A percentile compares a stretch with the other conserved stretches of the same genome.
These are phyloP conservation scores for Gossypium raimondii DNA, from an alignment of 345 rosid species.

Conservation along the genomic window DNA sequence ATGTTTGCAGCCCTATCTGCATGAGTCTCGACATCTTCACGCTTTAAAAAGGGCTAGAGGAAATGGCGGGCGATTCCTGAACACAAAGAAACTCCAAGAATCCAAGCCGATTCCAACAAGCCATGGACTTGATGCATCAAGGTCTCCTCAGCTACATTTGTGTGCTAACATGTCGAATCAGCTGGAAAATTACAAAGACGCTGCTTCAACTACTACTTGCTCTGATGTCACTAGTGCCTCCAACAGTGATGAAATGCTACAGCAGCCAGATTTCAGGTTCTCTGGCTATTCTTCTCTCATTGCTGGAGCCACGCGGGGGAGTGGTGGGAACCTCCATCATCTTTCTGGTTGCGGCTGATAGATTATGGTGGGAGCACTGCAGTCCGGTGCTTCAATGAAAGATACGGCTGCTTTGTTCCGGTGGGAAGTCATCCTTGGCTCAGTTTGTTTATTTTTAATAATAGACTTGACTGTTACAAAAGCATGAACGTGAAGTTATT, in stretches of 20 bases:
- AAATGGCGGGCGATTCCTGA: conserved; percentile 79
- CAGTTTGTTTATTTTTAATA: conserved; percentile 16
- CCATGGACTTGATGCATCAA: conserved; percentile 16
- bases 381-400: conserved; percentile 1
- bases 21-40: conserved; percentile 83
- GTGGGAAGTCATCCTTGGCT: conserved; percentile 99
- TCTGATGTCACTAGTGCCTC: conserved; percentile 48
- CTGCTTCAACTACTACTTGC: conserved; percentile 41
- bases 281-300: conserved; percentile 40
- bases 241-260: conserved; percentile 39
- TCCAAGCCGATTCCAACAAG: conserved; percentile 25
- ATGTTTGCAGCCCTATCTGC: conserved; percentile 69
- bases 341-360: conserved; percentile 25
- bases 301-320: conserved; percentile 25
- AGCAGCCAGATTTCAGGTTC: conserved; percentile 46
- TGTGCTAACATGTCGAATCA: conserved; percentile 9
- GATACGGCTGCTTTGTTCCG: conserved; percentile 39
- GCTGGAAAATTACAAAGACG: conserved; percentile 31
- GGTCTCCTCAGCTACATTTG: too few species aligned
- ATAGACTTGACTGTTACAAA: background rate
- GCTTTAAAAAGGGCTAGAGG: conserved; percentile 83
- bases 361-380: conserved; percentile 14
- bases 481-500: background rate
- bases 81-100: conserved; percentile 47
- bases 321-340: conserved; percentile 38